Evolutionary conservation across 1,284 basidiomycete genomes (phyloP), one percentile per base, ranked within the genome.

Genomic region (Athelia sp.): DNA sequence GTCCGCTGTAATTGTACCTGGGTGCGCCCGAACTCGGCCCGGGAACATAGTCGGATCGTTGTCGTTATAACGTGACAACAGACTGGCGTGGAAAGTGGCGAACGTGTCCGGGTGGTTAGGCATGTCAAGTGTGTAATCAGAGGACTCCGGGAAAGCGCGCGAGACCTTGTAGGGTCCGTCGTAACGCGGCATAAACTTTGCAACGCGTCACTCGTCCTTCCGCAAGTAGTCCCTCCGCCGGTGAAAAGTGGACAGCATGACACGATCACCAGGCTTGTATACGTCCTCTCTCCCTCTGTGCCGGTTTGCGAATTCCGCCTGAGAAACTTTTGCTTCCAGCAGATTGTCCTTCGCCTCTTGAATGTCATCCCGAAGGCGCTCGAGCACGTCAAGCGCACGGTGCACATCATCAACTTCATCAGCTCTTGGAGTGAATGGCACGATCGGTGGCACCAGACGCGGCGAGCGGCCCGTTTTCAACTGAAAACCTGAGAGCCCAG

Each of bases 401-500:
- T 22, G 14, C 6, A 23, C 43, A n/a, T 40, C 52, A 4, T 43
- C 43, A n/a, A 40, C 15, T n/a, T 40, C 36, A 21, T 2, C 23
- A 3, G 38, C 31, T 11, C 9, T 2, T 6, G 36, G 15, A 21
- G 34, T 13, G 3, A n/a, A 17, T 3, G 42, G 44, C 1, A 36
- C 3, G 17, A 59, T 24, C 0, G 59, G 55, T 0, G 55, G 59
- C 9, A 59, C 47, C 6, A 60, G 1, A 0, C 50, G 40, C 0
- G 60, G 61, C 2, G 43, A 45, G n/a, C 47, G 48, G 1, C 57
- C 53, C 9, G 52, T n/a, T 4, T 50, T 45, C 4, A 56, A 45
- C 29, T 60, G 50, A 61, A 72, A 72, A 1, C 62, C 69, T 0
- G 64, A 57, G 23, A 54, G 52, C 0, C 52, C 54, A 8, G 61